Base-by-base conservation (phyloP, 176 grass and related monocot species). In the Cocos nucifera region DNA sequence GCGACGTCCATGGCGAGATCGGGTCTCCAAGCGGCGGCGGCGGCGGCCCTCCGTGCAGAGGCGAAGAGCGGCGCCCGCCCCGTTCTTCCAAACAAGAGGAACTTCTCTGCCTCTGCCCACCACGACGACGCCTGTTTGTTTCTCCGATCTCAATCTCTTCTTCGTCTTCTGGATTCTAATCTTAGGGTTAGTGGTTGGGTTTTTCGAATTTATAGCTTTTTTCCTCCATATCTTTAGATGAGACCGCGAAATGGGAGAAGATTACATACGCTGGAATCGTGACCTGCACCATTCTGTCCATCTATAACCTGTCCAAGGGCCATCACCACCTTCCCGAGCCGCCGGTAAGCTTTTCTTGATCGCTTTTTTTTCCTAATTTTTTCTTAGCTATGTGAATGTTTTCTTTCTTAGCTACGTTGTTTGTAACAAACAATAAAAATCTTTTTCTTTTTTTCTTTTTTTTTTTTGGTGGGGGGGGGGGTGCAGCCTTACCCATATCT, bases 221-320 rank as follows among this genome's bases (percentile, higher is more conserved):
- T 14, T 44, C 10, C 6, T 12, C 35, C 35, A 10, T 44, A 14
- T 44, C 9, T 44, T 44, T 74, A 97, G 92, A 82, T 61, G 87
- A 91, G 72, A 80, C 92, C 51, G 84, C 86, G 27, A 91, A 91
- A 63, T 97, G 92, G 92, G 83, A 97, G 83, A 97, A 97, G 87
- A 91, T 90, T 63, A 91, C 92, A 23, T 88, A 85, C 59, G 73
- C 15, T 2, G 92, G 78, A 25, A 90, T 87, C 69, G 78, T 79
- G 15, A 59, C 63, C 17, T 97, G 92, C 83, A 78, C 81, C 14
- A 64, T 73, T 22, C 7, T 97, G 6, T 67, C 65, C 15, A 75
- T 83, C 5, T 87, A 82, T 65, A 85, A 75, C 71, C 84, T 97
- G 56, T 88, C 81, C 48, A 85, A 97, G 83, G 92, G 92, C 6